Base-by-base conservation (phyloP, 2,329 filamentous ascomycete species). In the Cercospora sojina region DNA sequence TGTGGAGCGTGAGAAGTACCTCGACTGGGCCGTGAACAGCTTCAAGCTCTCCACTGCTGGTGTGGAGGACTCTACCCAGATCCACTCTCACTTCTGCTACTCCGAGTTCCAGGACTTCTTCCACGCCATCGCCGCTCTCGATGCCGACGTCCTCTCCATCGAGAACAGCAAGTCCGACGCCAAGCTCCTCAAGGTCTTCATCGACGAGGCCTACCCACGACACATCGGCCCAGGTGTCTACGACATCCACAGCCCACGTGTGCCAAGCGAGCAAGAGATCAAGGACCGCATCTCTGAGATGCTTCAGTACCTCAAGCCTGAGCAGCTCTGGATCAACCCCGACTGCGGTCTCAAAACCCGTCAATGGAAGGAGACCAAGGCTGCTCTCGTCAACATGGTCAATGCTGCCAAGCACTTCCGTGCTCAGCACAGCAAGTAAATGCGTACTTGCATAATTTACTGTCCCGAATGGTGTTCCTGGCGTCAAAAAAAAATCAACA, bases 71-170 rank as follows among this genome's bases (percentile, higher is more conserved):
- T 91, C 90, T 67, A 99, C 95, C 74, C 95, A 99, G 88, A 97
- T 99, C 82, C 95, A 99, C 90, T 97, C 93, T 71, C 95, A 99
- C 87, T 99, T 99, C 91, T 99, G 95, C 84, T 99, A 99, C 90
- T 98, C 95, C 62, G 95, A 99, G 88, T 99, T 99, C 92, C 95
- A 99, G 86, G 95, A 99, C 87, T 99, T 99, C 88, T 99, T 99
- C 93, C 92, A 98, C 84, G 95, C 95, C 84, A 99, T 99, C 76
- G 92, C 95, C 72, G 94, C 95, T 69, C 90, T 99, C 72, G 95
- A 99, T 80, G 94, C 95, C 71, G 95, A 99, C 83, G 95, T 99
- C 71, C 90, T 99, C 77, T 96, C 92, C 79, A 99, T 99, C 76
- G 95, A 99, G 90, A 99, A 99, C 92, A 96, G 91, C 91, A 99